Percentiles rank a stretch among this genome's conserved stretches.
Evolutionary conservation across 495 filamentous ascomycete genomes (phyloP).

Genomic region (Neurospora sp.): DNA sequence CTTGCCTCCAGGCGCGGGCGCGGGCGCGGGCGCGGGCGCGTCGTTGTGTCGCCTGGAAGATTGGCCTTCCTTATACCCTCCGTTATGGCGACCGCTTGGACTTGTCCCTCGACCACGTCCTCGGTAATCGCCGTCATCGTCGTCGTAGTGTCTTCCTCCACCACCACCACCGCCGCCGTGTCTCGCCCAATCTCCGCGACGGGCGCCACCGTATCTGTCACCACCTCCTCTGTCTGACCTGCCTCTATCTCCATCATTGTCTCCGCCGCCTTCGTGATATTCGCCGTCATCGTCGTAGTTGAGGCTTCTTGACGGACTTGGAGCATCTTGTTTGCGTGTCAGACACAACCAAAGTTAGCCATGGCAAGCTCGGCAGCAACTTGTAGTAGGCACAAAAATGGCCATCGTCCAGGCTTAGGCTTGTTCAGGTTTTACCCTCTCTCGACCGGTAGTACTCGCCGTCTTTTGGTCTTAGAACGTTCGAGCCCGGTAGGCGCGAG

Average conservation of each 20-base stretch:
- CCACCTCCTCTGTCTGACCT: background rate
- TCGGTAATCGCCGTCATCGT: background rate
- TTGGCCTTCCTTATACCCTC: background rate
- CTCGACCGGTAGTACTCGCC: constrained; percentile 30
- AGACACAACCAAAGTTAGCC: constrained; percentile 19
- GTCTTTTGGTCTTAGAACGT: constrained; percentile 11
- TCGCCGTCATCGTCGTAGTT: constrained; percentile 23
- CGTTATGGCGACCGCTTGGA: background rate
- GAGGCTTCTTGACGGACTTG: constrained; percentile 13
- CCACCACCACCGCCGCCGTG: background rate
- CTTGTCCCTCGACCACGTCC: background rate
- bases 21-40: constrained; percentile 1
- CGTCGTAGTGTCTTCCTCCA: background rate
- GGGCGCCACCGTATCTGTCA: background rate
- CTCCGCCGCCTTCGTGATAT: background rate
- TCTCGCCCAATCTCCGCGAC: background rate
- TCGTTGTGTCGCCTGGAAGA: background rate
- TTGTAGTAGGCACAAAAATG: constrained; percentile 5
- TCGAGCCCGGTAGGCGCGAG: constrained; percentile 5
- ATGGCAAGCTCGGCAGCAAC: constrained; percentile 9
- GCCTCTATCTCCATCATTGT: background rate
- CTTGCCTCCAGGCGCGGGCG: constrained; percentile 4
- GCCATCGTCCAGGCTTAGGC: constrained; percentile 8
- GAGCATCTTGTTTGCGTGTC: constrained; percentile 12
- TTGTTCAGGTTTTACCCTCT: constrained; percentile 35